Conservation (phyloP, 129 eudicot species). For the Mikania micrantha region DNA sequence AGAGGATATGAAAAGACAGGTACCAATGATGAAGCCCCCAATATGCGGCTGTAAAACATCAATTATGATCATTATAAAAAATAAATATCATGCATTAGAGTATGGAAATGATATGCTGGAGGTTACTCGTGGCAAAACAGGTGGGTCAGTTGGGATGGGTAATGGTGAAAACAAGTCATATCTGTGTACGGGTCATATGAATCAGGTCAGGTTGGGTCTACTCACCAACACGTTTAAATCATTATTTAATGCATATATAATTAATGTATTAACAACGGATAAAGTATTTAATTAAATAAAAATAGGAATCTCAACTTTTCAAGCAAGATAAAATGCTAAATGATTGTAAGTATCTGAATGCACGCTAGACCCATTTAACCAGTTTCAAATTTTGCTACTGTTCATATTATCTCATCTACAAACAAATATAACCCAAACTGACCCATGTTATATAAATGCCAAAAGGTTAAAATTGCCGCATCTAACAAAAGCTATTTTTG, state of each 20-base stretch:
- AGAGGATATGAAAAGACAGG: slow-evolving; percentile 92
- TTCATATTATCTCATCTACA: neutral
- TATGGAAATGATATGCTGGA: neutral
- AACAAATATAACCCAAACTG: neutral
- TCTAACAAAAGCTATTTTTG: slow-evolving; percentile 5
- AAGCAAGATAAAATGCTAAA: neutral
- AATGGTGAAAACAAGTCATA: neutral
- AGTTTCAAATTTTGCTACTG: neutral
- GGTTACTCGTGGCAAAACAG: neutral
- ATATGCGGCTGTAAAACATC: slow-evolving; percentile 53
- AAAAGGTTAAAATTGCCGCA: neutral
- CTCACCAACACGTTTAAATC: neutral
- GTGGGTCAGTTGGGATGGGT: neutral
- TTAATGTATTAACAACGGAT: neutral
- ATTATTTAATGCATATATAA: neutral
- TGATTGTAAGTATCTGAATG: neutral
- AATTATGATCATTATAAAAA: neutral
- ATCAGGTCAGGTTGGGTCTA: neutral
- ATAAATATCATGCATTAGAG: neutral
- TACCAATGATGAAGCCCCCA: slow-evolving; percentile 92
- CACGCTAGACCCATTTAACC: too few relatives aligned
- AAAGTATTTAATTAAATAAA: neutral
- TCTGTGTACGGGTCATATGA: neutral
- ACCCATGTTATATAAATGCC: neutral
- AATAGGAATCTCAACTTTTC: neutral